A percentile compares a stretch with the other conserved stretches of the same genome.
These are phyloP conservation scores for Comarum palustre DNA, from an alignment of 306 rosid genomes.

Conservation along the genomic window DNA sequence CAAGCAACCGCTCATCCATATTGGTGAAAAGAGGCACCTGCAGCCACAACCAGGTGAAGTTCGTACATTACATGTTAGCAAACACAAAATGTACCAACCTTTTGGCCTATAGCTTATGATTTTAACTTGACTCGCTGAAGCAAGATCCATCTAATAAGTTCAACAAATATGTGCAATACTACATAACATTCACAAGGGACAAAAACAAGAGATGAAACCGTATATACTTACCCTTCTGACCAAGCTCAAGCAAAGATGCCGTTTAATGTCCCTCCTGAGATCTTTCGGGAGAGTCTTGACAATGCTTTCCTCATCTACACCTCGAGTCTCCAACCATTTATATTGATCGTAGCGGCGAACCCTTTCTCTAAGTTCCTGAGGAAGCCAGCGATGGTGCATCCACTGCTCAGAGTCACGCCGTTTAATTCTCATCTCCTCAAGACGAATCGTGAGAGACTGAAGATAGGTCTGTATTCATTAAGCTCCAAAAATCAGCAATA, in stretches of 20 bases:
- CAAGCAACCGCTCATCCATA: conserved; percentile 86
- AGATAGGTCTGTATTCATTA: conserved; percentile 46
- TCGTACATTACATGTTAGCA: background rate
- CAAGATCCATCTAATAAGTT: too few relatives aligned
- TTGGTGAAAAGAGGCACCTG: conserved; percentile 91
- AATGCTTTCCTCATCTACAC: conserved; percentile 55
- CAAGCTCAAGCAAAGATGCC: conserved; percentile 62
- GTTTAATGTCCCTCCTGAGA: conserved; percentile 55
- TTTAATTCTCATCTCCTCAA: conserved; percentile 61
- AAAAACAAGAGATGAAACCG: background rate
- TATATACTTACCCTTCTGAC: conserved; percentile 71
- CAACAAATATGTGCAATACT: background rate
- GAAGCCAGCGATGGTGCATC: conserved; percentile 64
- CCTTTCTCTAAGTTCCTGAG: conserved; percentile 50
- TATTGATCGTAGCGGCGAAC: conserved; percentile 54
- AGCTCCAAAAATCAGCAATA: background rate
- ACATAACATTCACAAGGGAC: too few relatives aligned
- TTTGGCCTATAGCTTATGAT: background rate
- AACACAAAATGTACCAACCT: background rate
- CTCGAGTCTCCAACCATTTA: conserved; percentile 59
- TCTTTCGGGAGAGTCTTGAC: conserved; percentile 53
- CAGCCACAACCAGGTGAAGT: background rate
- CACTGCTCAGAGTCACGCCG: conserved; percentile 57
- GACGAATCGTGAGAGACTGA: conserved; percentile 50
- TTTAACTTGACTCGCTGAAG: background rate